phyloP scores from a whole-genome alignment of 2,329 filamentous ascomycete genomes.

The Colletotrichum sp. region DNA sequence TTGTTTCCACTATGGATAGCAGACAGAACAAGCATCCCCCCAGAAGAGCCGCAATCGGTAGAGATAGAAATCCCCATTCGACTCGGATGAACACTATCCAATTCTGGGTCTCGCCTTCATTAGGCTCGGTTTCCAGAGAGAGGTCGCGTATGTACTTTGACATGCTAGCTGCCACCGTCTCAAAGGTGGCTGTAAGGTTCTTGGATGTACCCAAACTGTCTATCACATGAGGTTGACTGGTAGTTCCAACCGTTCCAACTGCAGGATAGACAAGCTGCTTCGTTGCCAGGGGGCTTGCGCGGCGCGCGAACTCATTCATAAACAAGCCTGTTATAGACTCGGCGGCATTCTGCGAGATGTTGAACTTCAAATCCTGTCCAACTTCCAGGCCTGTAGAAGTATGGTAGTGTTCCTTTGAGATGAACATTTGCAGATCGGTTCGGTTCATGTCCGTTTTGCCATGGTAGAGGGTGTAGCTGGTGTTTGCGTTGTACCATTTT shows the following conservation, averaged over 20 bases:
- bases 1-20: neutral
- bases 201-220: neutral
- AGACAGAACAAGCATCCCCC: neutral
- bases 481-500: neutral
- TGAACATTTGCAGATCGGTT: neutral
- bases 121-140: neutral
- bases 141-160: neutral
- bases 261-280: neutral
- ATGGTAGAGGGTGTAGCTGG: neutral
- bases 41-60: neutral
- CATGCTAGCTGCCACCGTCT: neutral
- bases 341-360: neutral
- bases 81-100: neutral
- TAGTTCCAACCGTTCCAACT: neutral
- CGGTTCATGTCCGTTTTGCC: neutral
- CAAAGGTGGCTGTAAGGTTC: neutral
- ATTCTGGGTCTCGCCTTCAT: neutral
- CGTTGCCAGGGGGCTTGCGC: neutral
- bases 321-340: neutral
- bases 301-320: neutral
- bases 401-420: neutral
- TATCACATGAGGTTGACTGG: neutral
- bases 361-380: neutral
- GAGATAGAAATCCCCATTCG: neutral
- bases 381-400: neutral